These are phyloP conservation scores for Verruconis gallopava DNA, from an alignment of 2,329 filamentous ascomycete species.

Conservation along the genomic window DNA sequence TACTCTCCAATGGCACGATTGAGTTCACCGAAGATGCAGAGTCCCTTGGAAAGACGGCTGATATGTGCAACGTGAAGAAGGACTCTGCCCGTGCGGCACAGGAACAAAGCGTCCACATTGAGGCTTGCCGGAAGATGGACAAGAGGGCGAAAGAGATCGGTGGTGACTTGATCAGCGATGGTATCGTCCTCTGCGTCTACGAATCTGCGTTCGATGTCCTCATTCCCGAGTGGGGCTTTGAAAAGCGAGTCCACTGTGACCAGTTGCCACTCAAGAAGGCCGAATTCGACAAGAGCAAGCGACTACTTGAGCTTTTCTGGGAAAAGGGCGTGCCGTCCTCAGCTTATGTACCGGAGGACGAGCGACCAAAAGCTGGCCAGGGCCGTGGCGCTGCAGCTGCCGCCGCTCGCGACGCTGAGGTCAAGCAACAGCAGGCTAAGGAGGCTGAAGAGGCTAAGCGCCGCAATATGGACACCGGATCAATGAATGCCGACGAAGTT, in stretches of 20 bases:
- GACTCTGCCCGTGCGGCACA: conserved; percentile 95
- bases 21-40: conserved; percentile 88
- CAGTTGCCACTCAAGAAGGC: conserved; percentile 97
- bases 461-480: conserved; percentile 88
- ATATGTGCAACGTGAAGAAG: conserved; percentile 97
- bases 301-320: conserved; percentile 94
- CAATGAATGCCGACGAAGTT: conserved; percentile 82
- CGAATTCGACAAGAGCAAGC: conserved; percentile 95
- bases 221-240: conserved; percentile 95
- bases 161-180: conserved; percentile 86
- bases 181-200: conserved; percentile 93
- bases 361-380: conserved; percentile 72
- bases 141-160: conserved; percentile 75
- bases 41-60: conserved; percentile 76
- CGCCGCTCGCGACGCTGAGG: conserved; percentile 65
- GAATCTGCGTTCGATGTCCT: conserved; percentile 97
- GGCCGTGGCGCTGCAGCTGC: conserved; percentile 62
- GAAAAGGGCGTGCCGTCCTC: conserved; percentile 98
- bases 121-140: conserved; percentile 93
- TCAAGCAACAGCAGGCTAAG: conserved; percentile 65
- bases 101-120: conserved; percentile 97
- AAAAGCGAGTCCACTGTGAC: conserved; percentile 98
- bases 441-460: conserved; percentile 84
- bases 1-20: conserved; percentile 65
- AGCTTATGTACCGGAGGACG: conserved; percentile 90